Evolutionary conservation across 2,329 filamentous ascomycete genomes (phyloP).

Genomic region (Pestalotiopsis sp.): DNA sequence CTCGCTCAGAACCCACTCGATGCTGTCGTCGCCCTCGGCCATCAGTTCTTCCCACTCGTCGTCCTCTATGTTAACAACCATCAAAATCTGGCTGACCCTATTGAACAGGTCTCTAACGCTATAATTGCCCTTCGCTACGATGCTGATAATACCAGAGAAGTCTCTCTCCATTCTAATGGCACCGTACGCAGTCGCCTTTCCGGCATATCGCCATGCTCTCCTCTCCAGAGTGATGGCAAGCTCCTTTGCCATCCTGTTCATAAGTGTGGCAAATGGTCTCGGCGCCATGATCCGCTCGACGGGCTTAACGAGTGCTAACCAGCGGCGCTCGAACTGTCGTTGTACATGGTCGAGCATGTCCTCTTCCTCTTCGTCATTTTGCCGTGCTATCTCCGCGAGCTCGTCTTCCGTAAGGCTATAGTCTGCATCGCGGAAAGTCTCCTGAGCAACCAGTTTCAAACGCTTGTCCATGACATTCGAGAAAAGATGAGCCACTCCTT

Average conservation of each 20-base stretch:
- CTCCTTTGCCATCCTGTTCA: constrained; percentile 73
- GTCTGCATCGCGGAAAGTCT: constrained; percentile 90
- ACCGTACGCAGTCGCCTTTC: constrained; percentile 75
- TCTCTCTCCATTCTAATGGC: constrained; percentile 73
- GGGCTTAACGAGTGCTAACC: constrained; percentile 84
- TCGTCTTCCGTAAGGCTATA: constrained; percentile 72
- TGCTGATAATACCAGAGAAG: constrained; percentile 66
- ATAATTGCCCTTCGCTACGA: constrained; percentile 64
- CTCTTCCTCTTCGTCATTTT: constrained; percentile 53
- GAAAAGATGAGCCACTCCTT: constrained; percentile 85
- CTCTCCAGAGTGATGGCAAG: constrained; percentile 83
- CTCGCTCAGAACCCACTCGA: constrained; percentile 60
- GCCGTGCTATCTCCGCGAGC: constrained; percentile 54
- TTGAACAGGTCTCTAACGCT: constrained; percentile 68
- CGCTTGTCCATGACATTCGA: constrained; percentile 84
- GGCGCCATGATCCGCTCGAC: constrained; percentile 82
- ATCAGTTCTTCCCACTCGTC: constrained; percentile 75
- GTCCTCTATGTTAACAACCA: constrained; percentile 79
- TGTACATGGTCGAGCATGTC: constrained; percentile 69
- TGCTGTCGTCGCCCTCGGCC: constrained; percentile 50
- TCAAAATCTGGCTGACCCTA: constrained; percentile 68
- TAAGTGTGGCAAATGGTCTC: constrained; percentile 73
- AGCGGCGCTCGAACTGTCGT: constrained; percentile 79
- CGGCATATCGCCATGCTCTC: constrained; percentile 78
- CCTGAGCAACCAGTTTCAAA: constrained; percentile 79